Conservation (phyloP, 2,329 filamentous ascomycete genomes). For the Cercospora berteroae region DNA sequence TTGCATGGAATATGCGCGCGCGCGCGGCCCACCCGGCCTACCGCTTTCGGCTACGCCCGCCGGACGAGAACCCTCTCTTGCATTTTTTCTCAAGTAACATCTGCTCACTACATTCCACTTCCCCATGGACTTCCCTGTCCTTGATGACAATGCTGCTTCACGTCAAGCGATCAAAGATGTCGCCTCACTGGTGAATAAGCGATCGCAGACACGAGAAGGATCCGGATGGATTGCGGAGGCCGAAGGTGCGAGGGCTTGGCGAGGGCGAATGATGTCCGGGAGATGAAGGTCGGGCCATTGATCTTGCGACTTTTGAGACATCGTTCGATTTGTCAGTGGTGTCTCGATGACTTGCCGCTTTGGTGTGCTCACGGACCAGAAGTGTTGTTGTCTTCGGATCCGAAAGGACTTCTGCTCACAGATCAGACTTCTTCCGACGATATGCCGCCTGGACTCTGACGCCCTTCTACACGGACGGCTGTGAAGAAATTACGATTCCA, state of each 20-base stretch:
- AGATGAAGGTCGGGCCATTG: neutral
- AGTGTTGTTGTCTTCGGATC: neutral
- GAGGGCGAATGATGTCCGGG: neutral
- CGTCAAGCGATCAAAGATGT: neutral
- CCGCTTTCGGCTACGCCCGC: neutral
- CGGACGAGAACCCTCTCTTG: conserved; percentile 6
- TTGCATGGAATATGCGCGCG: neutral
- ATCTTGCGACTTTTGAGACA: neutral
- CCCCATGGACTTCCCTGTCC: conserved; percentile 6
- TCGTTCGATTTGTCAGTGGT: neutral
- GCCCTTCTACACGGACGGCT: neutral
- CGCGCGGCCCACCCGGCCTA: neutral
- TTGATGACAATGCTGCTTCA: neutral
- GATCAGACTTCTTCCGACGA: neutral
- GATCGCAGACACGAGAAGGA: neutral
- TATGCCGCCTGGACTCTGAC: neutral
- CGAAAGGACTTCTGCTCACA: neutral
- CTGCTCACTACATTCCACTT: neutral
- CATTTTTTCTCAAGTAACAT: conserved; percentile 10
- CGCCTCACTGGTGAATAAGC: neutral
- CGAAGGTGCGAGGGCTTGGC: neutral
- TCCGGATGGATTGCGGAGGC: neutral
- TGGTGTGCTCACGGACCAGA: neutral
- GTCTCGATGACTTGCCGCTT: neutral
- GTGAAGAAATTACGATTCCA: neutral